Conservation (phyloP, 495 filamentous ascomycete species). For the Penicillium goetzii region DNA sequence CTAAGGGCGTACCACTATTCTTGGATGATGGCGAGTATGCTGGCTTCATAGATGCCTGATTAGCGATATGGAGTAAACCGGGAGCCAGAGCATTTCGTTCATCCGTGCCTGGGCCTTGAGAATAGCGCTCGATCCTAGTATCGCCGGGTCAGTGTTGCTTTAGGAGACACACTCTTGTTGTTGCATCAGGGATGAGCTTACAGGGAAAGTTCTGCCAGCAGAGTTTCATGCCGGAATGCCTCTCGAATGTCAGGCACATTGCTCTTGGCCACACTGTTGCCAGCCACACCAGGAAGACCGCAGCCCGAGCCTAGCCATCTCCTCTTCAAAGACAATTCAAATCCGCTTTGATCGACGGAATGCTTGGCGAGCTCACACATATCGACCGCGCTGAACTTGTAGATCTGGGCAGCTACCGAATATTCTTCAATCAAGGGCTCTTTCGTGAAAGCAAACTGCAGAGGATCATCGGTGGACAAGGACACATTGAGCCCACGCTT, state of each 20-base stretch:
- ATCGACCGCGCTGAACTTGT: conserved; percentile 94
- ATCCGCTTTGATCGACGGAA: conserved; percentile 92
- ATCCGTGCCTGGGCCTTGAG: conserved; percentile 21
- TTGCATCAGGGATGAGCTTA: conserved; percentile 44
- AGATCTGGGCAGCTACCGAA: conserved; percentile 96
- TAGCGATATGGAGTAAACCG: conserved; percentile 25
- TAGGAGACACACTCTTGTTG: too few relatives aligned
- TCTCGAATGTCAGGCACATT: conserved; percentile 94
- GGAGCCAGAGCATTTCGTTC: conserved; percentile 23
- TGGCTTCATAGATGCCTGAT: conserved; percentile 21
- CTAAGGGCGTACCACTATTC: conserved; percentile 3
- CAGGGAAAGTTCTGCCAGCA: conserved; percentile 81
- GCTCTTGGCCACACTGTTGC: conserved; percentile 91
- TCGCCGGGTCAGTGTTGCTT: conserved; percentile 8
- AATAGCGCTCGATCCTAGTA: conserved; percentile 38
- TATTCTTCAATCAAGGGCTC: conserved; percentile 98
- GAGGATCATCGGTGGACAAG: conserved; percentile 92
- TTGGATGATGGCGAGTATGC: conserved; percentile 2
- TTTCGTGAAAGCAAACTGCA: conserved; percentile 98
- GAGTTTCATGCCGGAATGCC: conserved; percentile 82
- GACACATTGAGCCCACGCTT: conserved; percentile 93
- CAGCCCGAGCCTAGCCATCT: conserved; percentile 85
- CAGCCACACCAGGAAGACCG: conserved; percentile 70
- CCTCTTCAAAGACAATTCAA: conserved; percentile 84
- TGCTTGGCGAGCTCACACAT: conserved; percentile 99